Evolutionary conservation across 129 eudicot species (phyloP), one percentile per base, ranked within the genome.

Genomic region (Centella asiatica): DNA sequence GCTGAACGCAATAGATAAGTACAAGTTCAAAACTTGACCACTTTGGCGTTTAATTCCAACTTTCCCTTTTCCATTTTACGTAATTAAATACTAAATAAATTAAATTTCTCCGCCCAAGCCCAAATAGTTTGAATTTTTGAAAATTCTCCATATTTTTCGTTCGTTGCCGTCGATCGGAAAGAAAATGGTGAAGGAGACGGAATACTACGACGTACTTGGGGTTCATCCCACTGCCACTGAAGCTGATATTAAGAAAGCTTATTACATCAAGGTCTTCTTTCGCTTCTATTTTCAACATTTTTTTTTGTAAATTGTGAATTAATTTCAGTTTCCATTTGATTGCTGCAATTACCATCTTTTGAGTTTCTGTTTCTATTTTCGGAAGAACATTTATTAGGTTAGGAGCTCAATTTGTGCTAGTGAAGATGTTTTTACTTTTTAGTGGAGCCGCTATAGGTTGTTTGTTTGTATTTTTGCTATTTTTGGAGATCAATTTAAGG

Each of bases 161-260:
- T 17, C 4, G 42, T 32, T 56, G n/a, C 20, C 6, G 2, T 42
- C 22, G 50, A 37, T 45, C 51, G 46, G 39, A 42, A n/a, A 29
- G 15, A 47, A 40, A 26, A 86, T 86, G 95, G 97, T 86, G 81
- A 86, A 86, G 85, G 97, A 90, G 85, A 86, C 95, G 26, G 97
- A 83, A 36, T 90, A 81, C 60, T 90, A 90, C 65, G 97, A 90
- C 68, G 81, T 90, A 28, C 82, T 90, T 47, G 97, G 97, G 46
- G 87, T 86, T 67, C 80, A 81, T 73, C 97, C 97, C 36, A 63
- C 83, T 10, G 97, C 97, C n/a, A 86, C 97, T 2, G 95, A 90
- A 66, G 62, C 95, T 20, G 93, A 90, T 81, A 90, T 90, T 62
- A 90, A 90, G 64, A 90, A 90, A 68, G 97, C 97, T 57, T 90